Conservation (phyloP, 2,329 filamentous ascomycete genomes). For the Clonostachys sp. region DNA sequence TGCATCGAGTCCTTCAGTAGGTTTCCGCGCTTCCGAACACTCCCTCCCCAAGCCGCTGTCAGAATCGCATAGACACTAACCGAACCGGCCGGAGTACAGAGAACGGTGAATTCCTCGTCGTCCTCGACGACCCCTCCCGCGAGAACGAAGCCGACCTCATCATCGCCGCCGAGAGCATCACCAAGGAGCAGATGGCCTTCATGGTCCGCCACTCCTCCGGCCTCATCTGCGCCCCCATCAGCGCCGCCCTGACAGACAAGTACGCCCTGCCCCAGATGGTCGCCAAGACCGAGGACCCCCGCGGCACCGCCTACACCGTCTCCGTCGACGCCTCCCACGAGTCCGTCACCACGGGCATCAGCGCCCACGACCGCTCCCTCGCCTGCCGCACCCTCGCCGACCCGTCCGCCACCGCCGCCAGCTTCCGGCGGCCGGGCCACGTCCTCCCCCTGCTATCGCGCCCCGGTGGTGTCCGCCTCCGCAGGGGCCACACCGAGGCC, state of each 20-base stretch:
- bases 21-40: slow-evolving; percentile 15
- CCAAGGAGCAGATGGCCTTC: slow-evolving; percentile 89
- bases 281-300: slow-evolving; percentile 66
- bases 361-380: slow-evolving; percentile 78
- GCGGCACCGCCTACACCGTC: slow-evolving; percentile 89
- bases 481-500: slow-evolving; percentile 89
- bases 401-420: slow-evolving; percentile 43
- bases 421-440: slow-evolving; percentile 82
- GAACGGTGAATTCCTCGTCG: slow-evolving; percentile 88
- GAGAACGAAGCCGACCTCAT: slow-evolving; percentile 99
- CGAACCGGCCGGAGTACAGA: slow-evolving; percentile 31
- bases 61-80: background rate
- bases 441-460: slow-evolving; percentile 79
- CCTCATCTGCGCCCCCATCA: slow-evolving; percentile 84
- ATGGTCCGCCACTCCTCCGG: slow-evolving; percentile 89
- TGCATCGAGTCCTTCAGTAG: slow-evolving; percentile 60
- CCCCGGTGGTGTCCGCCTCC: slow-evolving; percentile 73
- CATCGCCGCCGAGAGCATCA: slow-evolving; percentile 81
- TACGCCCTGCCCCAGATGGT: slow-evolving; percentile 92
- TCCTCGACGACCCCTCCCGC: slow-evolving; percentile 85
- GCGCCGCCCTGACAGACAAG: slow-evolving; percentile 59
- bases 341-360: slow-evolving; percentile 82
- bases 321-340: slow-evolving; percentile 75
- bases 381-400: slow-evolving; percentile 77
- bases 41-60: background rate